Base-by-base conservation (phyloP, 805 yeast genomes). In the Maudiozyma barnettii region DNA sequence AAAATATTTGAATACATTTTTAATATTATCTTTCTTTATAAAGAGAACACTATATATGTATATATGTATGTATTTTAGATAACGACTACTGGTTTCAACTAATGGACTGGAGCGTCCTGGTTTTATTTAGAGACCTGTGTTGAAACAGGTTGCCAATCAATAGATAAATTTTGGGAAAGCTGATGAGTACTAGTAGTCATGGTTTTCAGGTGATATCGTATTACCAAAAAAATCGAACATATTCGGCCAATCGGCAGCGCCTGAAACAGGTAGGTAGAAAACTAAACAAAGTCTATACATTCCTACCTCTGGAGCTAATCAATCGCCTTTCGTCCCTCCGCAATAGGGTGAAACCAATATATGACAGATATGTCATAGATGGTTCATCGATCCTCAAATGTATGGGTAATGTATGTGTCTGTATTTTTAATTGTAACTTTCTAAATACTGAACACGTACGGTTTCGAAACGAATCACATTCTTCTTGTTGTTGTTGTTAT, bases 181-280 rank as follows among this genome's bases (percentile, higher is more conserved):
- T 26, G 30, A 3, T 26, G 4, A 2, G 30, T 26, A 14, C 18
- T 18, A 33, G 16, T 33, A 33, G 18, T 14, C 18, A 18, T 33
- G 36, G 36, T 33, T 33, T 33, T 33, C 36, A 33, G 36, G 36
- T 33, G 36, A 33, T 21, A 14, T 22, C 41, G 41, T 39, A 21
- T 43, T 49, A 52, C 64, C 61, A 61, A 61, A 63, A 55, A 53
- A 56, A 59, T 55, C 65, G 56, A 63, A 61, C 67, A 52, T 61
- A 51, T 58, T 49, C 57, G 54, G 66, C 59, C 66, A 60, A 56
- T 49, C 45, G 33, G 23, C 10, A 33, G 18, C 10, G n/a, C n/a
- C 12, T 12, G 10, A 26, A 9, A 26, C 4, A 6, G 18, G 13
- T n/a, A 35, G 14, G 5, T 2, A 8, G 13, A 8, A 18, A n/a